Conservation (phyloP, 768 basidiomycete species). For the Nevesoporus exiguus region DNA sequence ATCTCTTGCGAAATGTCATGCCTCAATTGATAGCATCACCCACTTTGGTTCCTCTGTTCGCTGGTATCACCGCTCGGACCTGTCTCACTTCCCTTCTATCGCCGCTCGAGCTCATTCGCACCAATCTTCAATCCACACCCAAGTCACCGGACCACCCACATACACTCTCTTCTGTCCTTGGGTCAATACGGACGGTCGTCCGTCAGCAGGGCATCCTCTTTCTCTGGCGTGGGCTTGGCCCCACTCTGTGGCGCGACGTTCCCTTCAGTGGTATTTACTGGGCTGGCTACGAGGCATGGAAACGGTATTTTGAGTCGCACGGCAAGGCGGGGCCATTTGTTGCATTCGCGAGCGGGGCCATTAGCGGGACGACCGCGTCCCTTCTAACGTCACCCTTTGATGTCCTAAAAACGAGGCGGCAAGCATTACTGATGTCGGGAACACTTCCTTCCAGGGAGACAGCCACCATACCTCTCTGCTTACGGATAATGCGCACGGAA, state of each 20-base stretch:
- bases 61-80: conserved; percentile 82
- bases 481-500: conserved; percentile 73
- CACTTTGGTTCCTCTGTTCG: conserved; percentile 62
- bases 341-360: conserved; percentile 86
- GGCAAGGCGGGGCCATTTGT: conserved; percentile 59
- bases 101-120: conserved; percentile 90
- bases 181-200: conserved; percentile 57
- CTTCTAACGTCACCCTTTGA: conserved; percentile 93
- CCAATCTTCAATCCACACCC: conserved; percentile 89
- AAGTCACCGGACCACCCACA: conserved; percentile 64
- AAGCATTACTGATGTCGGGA: conserved; percentile 71
- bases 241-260: conserved; percentile 95
- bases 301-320: conserved; percentile 52
- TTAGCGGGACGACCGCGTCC: conserved; percentile 84
- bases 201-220: conserved; percentile 60
- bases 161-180: conserved; percentile 71
- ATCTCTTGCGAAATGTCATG: conserved; percentile 63
- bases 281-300: conserved; percentile 89
- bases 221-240: conserved; percentile 88
- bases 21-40: conserved; percentile 57
- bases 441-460: conserved; percentile 38
- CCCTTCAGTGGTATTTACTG: conserved; percentile 97
- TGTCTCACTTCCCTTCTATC: conserved; percentile 75
- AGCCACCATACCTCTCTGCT: conserved; percentile 59
- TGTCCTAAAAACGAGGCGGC: conserved; percentile 91